These are phyloP conservation scores for Cyathus striatus DNA, from an alignment of 768 basidiomycete genomes.

Conservation along the genomic window DNA sequence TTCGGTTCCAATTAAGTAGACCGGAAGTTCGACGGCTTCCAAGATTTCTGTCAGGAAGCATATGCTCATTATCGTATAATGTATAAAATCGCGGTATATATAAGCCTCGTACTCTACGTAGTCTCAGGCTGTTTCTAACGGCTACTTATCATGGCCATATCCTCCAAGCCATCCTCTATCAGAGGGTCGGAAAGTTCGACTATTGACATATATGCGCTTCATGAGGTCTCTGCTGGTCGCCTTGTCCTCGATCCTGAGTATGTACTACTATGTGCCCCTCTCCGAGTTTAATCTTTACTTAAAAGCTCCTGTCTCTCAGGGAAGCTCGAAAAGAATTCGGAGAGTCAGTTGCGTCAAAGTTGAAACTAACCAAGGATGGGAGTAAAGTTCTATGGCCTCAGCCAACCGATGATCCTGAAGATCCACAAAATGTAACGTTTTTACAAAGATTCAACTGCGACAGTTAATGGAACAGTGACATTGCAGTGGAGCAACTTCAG, in stretches of 20 bases:
- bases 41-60: too few species aligned
- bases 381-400: slow-evolving; percentile 59
- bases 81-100: too few species aligned
- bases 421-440: slow-evolving; percentile 24
- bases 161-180: too few species aligned
- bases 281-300: too few species aligned
- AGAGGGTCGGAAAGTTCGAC: too few species aligned
- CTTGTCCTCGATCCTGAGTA: background rate
- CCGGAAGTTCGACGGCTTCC: too few species aligned
- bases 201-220: background rate
- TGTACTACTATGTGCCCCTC: background rate
- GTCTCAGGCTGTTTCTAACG: too few species aligned
- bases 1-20: too few species aligned
- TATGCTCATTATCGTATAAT: too few species aligned
- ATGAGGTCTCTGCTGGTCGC: slow-evolving; percentile 7
- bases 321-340: slow-evolving; percentile 56
- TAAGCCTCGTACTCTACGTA: too few species aligned
- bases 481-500: slow-evolving; percentile 37
- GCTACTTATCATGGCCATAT: too few species aligned
- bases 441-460: background rate
- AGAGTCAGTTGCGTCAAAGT: slow-evolving; percentile 37
- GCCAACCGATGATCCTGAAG: slow-evolving; percentile 31
- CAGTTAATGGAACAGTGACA: background rate
- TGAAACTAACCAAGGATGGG: slow-evolving; percentile 49
- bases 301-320: slow-evolving; percentile 15